phyloP scores from a whole-genome alignment of 169 alveolate genomes.

The Eimeria tenella region DNA sequence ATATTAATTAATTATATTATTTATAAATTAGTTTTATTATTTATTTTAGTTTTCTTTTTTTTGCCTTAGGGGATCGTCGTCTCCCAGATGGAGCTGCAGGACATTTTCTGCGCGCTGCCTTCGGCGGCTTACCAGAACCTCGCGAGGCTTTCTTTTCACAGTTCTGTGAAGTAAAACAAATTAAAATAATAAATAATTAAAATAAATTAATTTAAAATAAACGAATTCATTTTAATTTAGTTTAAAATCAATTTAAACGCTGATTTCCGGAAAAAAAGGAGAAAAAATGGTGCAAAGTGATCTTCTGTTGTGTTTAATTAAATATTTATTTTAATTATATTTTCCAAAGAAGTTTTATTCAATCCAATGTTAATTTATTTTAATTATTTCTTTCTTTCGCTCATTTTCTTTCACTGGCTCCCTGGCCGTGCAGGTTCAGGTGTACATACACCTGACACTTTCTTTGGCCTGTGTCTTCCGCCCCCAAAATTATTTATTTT shows the following conservation, averaged over 20 bases:
- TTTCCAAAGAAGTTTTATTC: no score
- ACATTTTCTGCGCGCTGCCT: conserved; percentile 17
- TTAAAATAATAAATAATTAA: no score
- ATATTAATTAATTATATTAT: no score
- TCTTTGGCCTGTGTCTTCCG: neutral
- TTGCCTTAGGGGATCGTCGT: neutral
- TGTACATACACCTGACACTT: neutral
- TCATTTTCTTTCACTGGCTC: neutral
- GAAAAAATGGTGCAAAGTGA: neutral
- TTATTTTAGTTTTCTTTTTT: no score
- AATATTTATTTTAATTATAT: no score
- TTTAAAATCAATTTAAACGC: neutral
- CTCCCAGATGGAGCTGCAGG: conserved; percentile 39
- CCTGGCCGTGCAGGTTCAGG: no score
- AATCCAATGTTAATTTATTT: no score
- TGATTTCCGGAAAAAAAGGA: neutral
- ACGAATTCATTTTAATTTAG: no score
- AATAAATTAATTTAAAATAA: no score
- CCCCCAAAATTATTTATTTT: neutral
- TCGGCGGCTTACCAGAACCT: conserved; percentile 7
- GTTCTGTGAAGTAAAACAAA: neutral
- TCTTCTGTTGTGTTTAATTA: neutral
- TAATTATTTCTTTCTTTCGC: neutral
- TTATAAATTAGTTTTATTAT: no score
- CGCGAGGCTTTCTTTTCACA: neutral